Base-by-base conservation (phyloP, 345 rosid species). In the Dipteronia dyeriana region DNA sequence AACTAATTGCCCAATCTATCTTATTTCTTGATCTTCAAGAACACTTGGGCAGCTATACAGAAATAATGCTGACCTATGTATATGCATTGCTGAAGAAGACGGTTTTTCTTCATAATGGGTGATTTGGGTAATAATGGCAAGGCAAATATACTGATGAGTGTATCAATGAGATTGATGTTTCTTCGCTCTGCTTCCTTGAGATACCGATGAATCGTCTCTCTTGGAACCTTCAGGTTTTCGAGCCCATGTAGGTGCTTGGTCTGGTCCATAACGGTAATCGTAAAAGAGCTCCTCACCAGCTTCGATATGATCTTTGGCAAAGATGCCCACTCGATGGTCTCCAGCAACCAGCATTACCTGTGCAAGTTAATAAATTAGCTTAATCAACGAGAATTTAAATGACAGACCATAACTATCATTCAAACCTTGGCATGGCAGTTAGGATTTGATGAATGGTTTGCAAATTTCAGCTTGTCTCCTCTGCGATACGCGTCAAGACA, bases 261-360 rank as follows among this genome's bases (percentile, higher is more conserved):
- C 97, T 69, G 97, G 98, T 68, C 99, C 99, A 57, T 96, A 96
- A 19, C 95, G 91, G 68, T 96, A 96, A 84, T 94, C 98, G 64
- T 96, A 94, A 83, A 96, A 96, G 8, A 96, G 91, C 88, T 96
- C 99, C 73, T 96, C 98, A 22, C 97, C 87, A 10, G 99, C 94
- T 77, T 96, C 97, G 11, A 96, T 96, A 31, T 82, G 90, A 77
- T 96, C 99, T 82, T 92, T 96, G 68, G 98, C 98, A 60, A 96
- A 94, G 23, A 96, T 96, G 17, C 99, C 99, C 0, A 94, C 99
- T 71, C 97, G 88, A 75, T 96, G 99, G 81, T 96, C 98, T 85
- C 99, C 99, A 4, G 97, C 97, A 81, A 96, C 99, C 86, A 96
- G 89, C 94, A 96, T 92, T 80, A 96, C 97, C 99, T 94, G 79